Percentiles rank a stretch among this genome's conserved stretches.
phyloP scores from a whole-genome alignment of 2,329 filamentous ascomycete species.

The Microsporum audouinii region DNA sequence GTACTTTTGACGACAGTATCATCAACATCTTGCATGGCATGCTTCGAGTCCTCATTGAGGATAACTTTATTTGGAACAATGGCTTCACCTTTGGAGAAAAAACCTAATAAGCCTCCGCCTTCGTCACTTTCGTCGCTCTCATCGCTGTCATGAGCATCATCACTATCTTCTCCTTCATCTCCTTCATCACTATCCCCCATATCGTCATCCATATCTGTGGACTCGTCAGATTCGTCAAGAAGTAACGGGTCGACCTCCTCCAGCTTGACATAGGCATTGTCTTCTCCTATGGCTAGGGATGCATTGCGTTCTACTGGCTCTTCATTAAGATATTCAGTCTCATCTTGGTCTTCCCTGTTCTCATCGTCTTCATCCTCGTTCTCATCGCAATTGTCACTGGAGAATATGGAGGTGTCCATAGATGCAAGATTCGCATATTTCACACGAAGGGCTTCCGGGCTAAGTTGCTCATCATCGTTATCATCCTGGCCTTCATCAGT shows the following conservation, averaged over 20 bases:
- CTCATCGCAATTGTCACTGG: not conserved
- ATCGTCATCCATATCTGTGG: conserved; percentile 39
- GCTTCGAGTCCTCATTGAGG: conserved; percentile 32
- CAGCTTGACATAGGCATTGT: conserved; percentile 15
- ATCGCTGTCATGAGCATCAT: conserved; percentile 37
- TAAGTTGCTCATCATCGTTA: conserved; percentile 37
- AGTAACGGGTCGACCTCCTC: conserved; percentile 37
- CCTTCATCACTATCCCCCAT: conserved; percentile 38
- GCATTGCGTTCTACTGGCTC: not conserved
- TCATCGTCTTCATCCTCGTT: not conserved
- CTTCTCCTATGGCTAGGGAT: not conserved
- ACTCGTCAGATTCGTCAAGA: conserved; percentile 37
- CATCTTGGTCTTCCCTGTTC: not conserved
- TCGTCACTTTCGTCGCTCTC: conserved; percentile 38
- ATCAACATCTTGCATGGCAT: conserved; percentile 20
- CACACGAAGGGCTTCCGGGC: conserved; percentile 36
- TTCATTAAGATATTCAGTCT: not conserved
- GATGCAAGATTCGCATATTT: conserved; percentile 37
- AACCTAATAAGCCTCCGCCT: conserved; percentile 36
- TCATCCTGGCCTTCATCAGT: conserved; percentile 29
- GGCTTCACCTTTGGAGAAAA: conserved; percentile 37
- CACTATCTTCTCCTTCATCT: conserved; percentile 29
- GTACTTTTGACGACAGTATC: conserved; percentile 14
- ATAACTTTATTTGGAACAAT: conserved; percentile 9
- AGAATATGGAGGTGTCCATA: conserved; percentile 11